Evolutionary conservation across 2,329 filamentous ascomycete genomes (phyloP), one percentile per base, ranked within the genome.

Genomic region (Phialophora tarda): DNA sequence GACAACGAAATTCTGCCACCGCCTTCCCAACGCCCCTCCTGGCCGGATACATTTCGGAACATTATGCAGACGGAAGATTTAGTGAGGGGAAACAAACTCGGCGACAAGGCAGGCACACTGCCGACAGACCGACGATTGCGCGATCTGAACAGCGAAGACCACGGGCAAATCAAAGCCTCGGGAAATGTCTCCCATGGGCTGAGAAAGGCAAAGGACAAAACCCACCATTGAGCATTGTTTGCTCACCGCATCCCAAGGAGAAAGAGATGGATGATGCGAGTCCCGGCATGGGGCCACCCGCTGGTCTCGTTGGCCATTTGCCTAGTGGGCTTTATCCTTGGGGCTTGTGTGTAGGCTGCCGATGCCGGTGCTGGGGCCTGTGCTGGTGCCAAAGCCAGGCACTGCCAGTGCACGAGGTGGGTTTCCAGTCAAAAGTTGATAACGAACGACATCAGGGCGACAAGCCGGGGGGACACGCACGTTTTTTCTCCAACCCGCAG

Each of bases 261-360:
- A 34, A 32, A 62, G 14, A 12, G 34, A 30, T 54, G 38, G 34
- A 38, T 34, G 28, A 30, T 17, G 21, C 32, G 59, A 51, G 8
- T 61, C 30, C 61, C 62, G 62, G 64, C 81, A 92, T 91, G 76
- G 89, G 90, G 64, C 85, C 86, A 66, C 87, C 89, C 30, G 85
- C 86, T 64, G 81, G 84, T n/a, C 79, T 73, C 24, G 74, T 70
- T 72, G 47, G 63, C 44, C 55, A 55, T 38, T 48, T 59, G 23
- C 76, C 71, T 71, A 32, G 57, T 59, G 57, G 57, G 41, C 57
- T 59, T 50, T 50, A 21, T 59, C 24, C 57, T 59, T 21, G 44
- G 28, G 17, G 24, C 26, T 59, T 32, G 32, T 34, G 32, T 34
- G 32, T 1, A 2, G 32, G 32, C 23, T 54, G 47, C 28, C 28